phyloP scores from a whole-genome alignment of 192 early-diverging fungal species.

The Pilobolus umbonatus region DNA sequence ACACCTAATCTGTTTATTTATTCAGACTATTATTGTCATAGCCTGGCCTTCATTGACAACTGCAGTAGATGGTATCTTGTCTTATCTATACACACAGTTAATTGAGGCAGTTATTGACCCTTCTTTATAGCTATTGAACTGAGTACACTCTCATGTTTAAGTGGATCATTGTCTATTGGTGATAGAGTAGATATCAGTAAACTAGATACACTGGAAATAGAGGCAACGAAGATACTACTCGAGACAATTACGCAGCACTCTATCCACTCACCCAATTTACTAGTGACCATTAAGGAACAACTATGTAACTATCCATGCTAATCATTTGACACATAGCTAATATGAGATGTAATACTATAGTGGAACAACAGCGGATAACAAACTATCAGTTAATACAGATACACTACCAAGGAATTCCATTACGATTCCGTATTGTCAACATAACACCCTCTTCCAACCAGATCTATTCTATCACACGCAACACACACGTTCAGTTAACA shows the following conservation, averaged over 20 bases:
- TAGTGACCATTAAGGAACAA: too few species aligned
- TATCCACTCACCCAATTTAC: too few species aligned
- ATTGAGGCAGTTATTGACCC: neutral
- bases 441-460: too few species aligned
- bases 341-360: too few species aligned
- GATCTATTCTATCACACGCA: constrained; percentile 11
- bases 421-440: neutral
- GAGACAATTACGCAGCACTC: too few species aligned
- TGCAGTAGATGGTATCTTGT: constrained; percentile 26
- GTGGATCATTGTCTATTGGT: constrained; percentile 44
- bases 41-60: constrained; percentile 54
- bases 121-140: constrained; percentile 44
- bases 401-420: too few species aligned
- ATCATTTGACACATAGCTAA: too few species aligned
- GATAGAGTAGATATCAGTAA: constrained; percentile 29
- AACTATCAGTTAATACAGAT: too few species aligned
- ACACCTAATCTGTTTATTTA: too few species aligned
- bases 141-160: constrained; percentile 38
- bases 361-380: too few species aligned
- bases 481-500: constrained; percentile 17
- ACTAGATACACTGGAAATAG: constrained; percentile 6
- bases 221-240: constrained; percentile 28
- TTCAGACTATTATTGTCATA: constrained; percentile 39
- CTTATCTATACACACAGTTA: neutral
- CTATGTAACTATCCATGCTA: too few species aligned